These are phyloP conservation scores for Picea abies DNA, from an alignment of 83 land plant genomes.

Conservation along the genomic window DNA sequence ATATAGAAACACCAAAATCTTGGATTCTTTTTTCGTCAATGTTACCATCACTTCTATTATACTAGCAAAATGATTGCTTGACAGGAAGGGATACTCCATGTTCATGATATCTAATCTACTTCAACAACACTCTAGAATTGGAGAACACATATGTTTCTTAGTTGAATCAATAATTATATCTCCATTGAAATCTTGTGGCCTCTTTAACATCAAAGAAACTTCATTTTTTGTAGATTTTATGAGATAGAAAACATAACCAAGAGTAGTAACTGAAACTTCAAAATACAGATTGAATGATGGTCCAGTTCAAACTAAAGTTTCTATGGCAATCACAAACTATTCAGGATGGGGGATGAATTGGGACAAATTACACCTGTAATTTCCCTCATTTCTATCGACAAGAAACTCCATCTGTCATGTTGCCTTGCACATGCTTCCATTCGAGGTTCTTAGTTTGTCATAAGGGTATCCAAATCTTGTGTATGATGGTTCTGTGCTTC, in stretches of 20 bases:
- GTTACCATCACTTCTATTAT: conserved; percentile 23
- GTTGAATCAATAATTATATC: conserved; percentile 10
- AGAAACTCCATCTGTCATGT: no score
- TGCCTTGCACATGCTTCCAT: no score
- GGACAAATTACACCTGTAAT: conserved; percentile 21
- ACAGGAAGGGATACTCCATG: conserved; percentile 15
- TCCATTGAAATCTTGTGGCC: conserved; percentile 16
- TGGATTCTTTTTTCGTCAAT: conserved; percentile 14
- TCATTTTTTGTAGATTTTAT: conserved; percentile 1
- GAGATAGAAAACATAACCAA: conserved; percentile 53
- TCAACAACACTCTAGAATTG: conserved; percentile 8
- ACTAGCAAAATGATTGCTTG: conserved; percentile 16
- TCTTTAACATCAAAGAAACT: neutral
- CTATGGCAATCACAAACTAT: conserved; percentile 48
- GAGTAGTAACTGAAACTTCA: conserved; percentile 81
- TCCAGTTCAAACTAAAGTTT: conserved; percentile 23
- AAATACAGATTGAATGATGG: conserved; percentile 72
- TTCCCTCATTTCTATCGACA: no score
- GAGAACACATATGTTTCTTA: conserved; percentile 16
- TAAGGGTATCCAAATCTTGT: no score
- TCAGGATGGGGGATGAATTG: conserved; percentile 33
- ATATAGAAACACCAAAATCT: conserved; percentile 90
- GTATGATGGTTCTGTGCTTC: no score
- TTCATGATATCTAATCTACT: conserved; percentile 3
- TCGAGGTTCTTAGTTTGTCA: no score